Evolutionary conservation across 2,329 filamentous ascomycete species (phyloP), one percentile per base, ranked within the genome.

Genomic region (Colletotrichum sp.): DNA sequence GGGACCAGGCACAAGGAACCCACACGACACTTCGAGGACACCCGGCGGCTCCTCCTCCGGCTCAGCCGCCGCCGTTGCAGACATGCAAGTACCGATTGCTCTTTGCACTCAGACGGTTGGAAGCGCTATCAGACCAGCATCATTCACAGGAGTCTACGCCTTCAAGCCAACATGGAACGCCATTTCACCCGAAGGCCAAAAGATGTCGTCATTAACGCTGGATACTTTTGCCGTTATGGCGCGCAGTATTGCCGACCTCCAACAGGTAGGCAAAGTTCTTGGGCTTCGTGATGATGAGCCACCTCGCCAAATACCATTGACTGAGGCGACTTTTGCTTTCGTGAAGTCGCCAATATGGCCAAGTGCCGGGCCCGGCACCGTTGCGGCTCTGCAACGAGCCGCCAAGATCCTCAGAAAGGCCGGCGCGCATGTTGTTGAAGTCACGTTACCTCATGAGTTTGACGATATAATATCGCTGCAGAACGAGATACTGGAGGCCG

Each of bases 21-120:
- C 93, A 0, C 94, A 95, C 78, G 92, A 95, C 81, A 81, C 85
- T 3, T 87, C 88, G 1, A 88, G 93, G 9, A 94, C 92, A 0
- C 92, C 93, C 0, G 93, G 93, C 1, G 93, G 93, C 55, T 94
- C 92, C 0, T 93, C 92, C 0, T 91, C 92, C 0, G 93, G 93
- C 0, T 93, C 92, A 0, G 93, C 87, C 0, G 92, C 92, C 0
- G 92, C 91, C 1, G 92, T 94, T 0, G 92, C 86, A 9, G 93
- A 94, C 76, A 89, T 89, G 69, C 92, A 94, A 76, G 89, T 88
- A 0, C 90, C 92, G 0, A 79, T 94, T 9, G 88, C 85, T 0
- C 83, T 94, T 0, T 93, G 92, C 0, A 93, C 92, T 0, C 93
- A 94, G 80, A 95, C 92, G 0, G 90, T 89, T 2, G 93, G 93